Conservation (phyloP, 352 stramenopile genomes). For the Phytophthora meadii region DNA sequence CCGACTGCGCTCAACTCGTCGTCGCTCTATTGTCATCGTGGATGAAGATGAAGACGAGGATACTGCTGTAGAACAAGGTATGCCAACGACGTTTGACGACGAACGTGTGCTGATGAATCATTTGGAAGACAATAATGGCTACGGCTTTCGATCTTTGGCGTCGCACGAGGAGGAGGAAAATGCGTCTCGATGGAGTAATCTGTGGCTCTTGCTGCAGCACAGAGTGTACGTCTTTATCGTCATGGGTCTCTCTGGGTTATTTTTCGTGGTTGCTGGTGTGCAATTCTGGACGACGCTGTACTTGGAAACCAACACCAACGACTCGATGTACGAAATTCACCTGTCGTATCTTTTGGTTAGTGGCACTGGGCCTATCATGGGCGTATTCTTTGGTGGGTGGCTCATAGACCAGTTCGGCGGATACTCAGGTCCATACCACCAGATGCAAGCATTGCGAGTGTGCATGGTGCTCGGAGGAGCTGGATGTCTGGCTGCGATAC, state of each 20-base stretch:
- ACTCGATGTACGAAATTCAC: slow-evolving; percentile 84
- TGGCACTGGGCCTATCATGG: slow-evolving; percentile 79
- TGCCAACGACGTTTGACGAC: slow-evolving; percentile 34
- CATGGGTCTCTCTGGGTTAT: slow-evolving; percentile 79
- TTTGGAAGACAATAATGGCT: slow-evolving; percentile 10
- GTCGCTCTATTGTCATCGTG: slow-evolving; percentile 75
- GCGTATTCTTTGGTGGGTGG: slow-evolving; percentile 88
- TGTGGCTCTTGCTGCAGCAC: slow-evolving; percentile 60
- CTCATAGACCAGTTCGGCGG: slow-evolving; percentile 83
- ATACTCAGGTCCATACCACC: slow-evolving; percentile 72
- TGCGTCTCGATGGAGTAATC: slow-evolving; percentile 52
- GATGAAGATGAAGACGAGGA: slow-evolving; percentile 53
- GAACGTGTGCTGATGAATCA: slow-evolving; percentile 40
- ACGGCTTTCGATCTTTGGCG: slow-evolving; percentile 25
- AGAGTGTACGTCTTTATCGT: slow-evolving; percentile 83
- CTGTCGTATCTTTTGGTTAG: slow-evolving; percentile 76
- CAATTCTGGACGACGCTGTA: slow-evolving; percentile 90
- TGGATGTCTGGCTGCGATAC: slow-evolving; percentile 56
- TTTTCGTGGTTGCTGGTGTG: slow-evolving; percentile 83
- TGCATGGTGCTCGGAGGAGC: slow-evolving; percentile 74
- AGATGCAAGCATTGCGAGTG: slow-evolving; percentile 71
- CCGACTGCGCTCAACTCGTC: slow-evolving; percentile 53
- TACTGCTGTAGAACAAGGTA: slow-evolving; percentile 35
- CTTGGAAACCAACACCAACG: slow-evolving; percentile 79
- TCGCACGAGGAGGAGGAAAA: slow-evolving; percentile 24